Conservation (phyloP, 495 filamentous ascomycete genomes). For the Evansstolkia leycettana region DNA sequence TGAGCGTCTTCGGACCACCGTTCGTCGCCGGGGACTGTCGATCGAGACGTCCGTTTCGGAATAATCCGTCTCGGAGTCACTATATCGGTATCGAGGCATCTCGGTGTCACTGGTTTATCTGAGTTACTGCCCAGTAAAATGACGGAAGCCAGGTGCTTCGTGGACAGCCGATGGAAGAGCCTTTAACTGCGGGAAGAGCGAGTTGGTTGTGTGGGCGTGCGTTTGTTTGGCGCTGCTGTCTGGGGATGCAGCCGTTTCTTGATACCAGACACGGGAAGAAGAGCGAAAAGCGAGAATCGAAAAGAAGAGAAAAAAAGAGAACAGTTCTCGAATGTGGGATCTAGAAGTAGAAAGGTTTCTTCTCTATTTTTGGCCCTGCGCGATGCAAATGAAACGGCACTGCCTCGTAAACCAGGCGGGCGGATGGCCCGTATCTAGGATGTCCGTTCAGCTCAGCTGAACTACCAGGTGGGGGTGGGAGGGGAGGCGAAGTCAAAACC, state of each 20-base stretch:
- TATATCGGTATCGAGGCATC: slow-evolving; percentile 10
- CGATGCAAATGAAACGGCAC: no score
- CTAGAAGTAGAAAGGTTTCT: background rate
- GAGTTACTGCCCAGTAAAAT: background rate
- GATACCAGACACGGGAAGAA: no score
- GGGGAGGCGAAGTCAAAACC: no score
- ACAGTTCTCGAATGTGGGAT: no score
- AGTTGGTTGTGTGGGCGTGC: background rate
- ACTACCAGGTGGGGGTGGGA: no score
- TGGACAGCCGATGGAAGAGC: background rate
- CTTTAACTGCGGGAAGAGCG: background rate
- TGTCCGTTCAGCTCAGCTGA: no score
- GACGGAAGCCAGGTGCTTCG: background rate
- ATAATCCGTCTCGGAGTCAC: slow-evolving; percentile 26
- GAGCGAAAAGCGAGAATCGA: background rate
- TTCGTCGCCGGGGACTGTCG: slow-evolving; percentile 11
- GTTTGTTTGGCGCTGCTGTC: background rate
- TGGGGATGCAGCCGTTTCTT: no score
- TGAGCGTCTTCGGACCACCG: slow-evolving; percentile 21
- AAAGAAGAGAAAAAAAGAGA: background rate
- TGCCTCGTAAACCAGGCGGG: no score
- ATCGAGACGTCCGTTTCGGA: slow-evolving; percentile 30
- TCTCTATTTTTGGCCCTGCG: no score
- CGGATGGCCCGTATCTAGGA: no score
- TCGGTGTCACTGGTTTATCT: slow-evolving; percentile 12